Evolutionary conservation across 108 stramenopile species (phyloP).

Genomic region (Nitzschia sp.): DNA sequence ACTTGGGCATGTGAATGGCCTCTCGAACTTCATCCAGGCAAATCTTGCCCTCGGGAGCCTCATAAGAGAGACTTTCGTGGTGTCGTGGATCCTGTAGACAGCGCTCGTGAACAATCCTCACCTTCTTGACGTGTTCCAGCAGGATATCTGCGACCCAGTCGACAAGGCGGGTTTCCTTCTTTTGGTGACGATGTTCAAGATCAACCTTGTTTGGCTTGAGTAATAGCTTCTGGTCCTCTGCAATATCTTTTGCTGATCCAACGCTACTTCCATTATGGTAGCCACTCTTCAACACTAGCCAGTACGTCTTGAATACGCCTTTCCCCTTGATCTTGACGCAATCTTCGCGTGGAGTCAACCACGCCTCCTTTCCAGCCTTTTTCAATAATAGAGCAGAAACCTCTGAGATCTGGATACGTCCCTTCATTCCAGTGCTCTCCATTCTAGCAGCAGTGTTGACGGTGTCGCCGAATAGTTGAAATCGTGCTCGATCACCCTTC

Average conservation of each 20-base stretch:
- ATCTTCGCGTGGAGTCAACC: not conserved
- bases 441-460: slow-evolving; percentile 1
- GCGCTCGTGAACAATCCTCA: not conserved
- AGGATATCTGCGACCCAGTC: slow-evolving; percentile 7
- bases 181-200: not conserved
- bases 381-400: not conserved
- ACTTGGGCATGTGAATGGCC: slow-evolving; percentile 15
- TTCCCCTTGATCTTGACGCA: not conserved
- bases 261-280: not conserved
- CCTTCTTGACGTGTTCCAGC: slow-evolving; percentile 2
- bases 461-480: slow-evolving; percentile 27
- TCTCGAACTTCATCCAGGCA: slow-evolving; percentile 19
- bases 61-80: not conserved
- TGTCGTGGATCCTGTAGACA: not conserved
- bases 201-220: not conserved
- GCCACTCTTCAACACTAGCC: not conserved
- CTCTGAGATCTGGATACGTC: not conserved
- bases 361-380: not conserved
- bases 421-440: not conserved
- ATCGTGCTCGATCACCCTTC: slow-evolving; percentile 15
- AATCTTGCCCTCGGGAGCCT: not conserved
- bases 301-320: not conserved
- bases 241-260: not conserved
- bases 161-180: slow-evolving; percentile 9
- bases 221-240: not conserved